Percentiles rank a stretch among this genome's conserved stretches.
phyloP scores from a whole-genome alignment of 2,329 filamentous ascomycete genomes.

The Monilinia vaccinii-corymbosi region DNA sequence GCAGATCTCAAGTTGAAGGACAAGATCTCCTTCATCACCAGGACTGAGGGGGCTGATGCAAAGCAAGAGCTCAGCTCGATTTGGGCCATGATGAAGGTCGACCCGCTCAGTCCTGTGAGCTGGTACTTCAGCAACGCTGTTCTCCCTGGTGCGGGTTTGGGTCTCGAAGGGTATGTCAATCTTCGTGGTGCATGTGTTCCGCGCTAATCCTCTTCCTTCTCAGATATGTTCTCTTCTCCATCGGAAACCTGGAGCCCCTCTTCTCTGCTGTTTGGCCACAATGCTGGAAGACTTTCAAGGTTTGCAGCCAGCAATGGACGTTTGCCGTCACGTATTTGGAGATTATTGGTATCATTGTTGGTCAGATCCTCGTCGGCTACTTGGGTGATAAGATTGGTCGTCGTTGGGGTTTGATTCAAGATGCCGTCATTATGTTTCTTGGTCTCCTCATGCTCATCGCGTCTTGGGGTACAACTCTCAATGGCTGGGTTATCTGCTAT shows the following conservation, averaged over 20 bases:
- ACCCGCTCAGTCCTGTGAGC: slow-evolving; percentile 72
- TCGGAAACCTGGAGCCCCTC: slow-evolving; percentile 81
- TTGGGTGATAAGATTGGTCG: slow-evolving; percentile 74
- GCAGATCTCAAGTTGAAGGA: slow-evolving; percentile 68
- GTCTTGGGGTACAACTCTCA: slow-evolving; percentile 75
- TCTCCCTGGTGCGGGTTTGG: slow-evolving; percentile 82
- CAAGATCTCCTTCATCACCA: slow-evolving; percentile 65
- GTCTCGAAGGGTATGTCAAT: slow-evolving; percentile 62
- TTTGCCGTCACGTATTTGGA: slow-evolving; percentile 83
- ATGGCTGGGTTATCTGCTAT: slow-evolving; percentile 97
- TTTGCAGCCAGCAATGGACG: slow-evolving; percentile 73
- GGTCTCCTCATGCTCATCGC: slow-evolving; percentile 87
- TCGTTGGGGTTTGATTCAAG: slow-evolving; percentile 91
- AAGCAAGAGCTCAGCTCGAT: slow-evolving; percentile 57
- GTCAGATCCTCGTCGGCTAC: slow-evolving; percentile 80
- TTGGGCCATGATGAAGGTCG: slow-evolving; percentile 73
- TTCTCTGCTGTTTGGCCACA: slow-evolving; percentile 65
- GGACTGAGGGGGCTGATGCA: slow-evolving; percentile 63
- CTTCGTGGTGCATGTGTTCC: neutral
- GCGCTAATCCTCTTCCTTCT: slow-evolving; percentile 7
- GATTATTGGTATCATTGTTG: slow-evolving; percentile 89
- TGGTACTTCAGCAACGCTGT: slow-evolving; percentile 90
- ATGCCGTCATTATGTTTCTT: slow-evolving; percentile 88
- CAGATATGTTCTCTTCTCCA: slow-evolving; percentile 91
- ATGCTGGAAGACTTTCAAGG: slow-evolving; percentile 62